phyloP scores from a whole-genome alignment of 2,329 filamentous ascomycete species.

The Pezizomycotina sp. region DNA sequence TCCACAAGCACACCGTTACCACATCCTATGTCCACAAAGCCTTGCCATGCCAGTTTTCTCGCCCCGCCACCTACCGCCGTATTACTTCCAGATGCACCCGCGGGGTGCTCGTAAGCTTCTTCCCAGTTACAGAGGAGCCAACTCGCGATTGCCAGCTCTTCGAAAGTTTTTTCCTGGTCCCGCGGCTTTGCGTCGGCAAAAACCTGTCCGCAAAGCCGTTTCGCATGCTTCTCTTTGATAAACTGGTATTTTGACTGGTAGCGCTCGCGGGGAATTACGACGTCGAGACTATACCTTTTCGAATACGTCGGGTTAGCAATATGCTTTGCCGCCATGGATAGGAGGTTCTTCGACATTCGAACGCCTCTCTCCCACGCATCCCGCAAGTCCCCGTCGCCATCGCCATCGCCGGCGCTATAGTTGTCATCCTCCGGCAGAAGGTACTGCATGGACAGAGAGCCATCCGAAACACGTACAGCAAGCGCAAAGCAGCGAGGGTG shows the following conservation, averaged over 20 bases:
- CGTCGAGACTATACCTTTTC: constrained; percentile 72
- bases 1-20: constrained; percentile 84
- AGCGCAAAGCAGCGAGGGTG: constrained; percentile 9
- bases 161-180: constrained; percentile 70
- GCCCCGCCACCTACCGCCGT: constrained; percentile 20
- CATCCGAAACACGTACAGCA: constrained; percentile 5
- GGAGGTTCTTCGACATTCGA: constrained; percentile 12
- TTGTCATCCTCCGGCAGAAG: neutral
- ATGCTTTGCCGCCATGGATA: constrained; percentile 11
- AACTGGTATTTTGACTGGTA: constrained; percentile 70
- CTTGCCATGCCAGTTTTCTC: constrained; percentile 44
- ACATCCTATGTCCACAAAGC: constrained; percentile 91
- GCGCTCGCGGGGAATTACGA: constrained; percentile 55
- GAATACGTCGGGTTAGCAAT: constrained; percentile 41
- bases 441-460: constrained; percentile 6
- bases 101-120: constrained; percentile 48
- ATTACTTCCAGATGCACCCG: constrained; percentile 17
- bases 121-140: constrained; percentile 86
- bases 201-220: constrained; percentile 33
- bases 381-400: neutral
- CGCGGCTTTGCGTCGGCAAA: constrained; percentile 56
- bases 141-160: constrained; percentile 77
- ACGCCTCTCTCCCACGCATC: constrained; percentile 5
- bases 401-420: neutral
- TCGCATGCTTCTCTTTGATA: constrained; percentile 66